These are phyloP conservation scores for Erodium moschatum DNA, from an alignment of 441 rosid genomes.

Conservation along the genomic window DNA sequence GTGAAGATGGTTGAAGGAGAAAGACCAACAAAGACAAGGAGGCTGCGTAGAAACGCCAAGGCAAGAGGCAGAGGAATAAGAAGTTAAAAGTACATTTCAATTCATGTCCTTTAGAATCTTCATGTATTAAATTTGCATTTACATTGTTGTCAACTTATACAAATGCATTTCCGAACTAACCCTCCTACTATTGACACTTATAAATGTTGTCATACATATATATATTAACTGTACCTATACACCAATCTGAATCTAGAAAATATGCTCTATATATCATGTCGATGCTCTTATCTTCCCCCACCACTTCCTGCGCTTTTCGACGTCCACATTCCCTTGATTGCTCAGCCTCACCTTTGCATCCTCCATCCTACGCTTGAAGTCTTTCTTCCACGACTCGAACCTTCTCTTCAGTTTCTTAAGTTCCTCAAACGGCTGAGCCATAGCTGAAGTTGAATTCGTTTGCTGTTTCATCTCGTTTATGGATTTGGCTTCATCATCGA, in stretches of 20 bases:
- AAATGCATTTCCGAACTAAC: not conserved
- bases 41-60: too few species aligned
- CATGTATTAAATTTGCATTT: not conserved
- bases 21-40: too few species aligned
- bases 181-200: not conserved
- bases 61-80: too few species aligned
- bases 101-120: too few species aligned
- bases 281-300: constrained; percentile 54
- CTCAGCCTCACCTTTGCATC: constrained; percentile 58
- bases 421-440: constrained; percentile 44
- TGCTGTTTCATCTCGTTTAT: constrained; percentile 26
- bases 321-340: constrained; percentile 41
- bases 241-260: constrained; percentile 1
- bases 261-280: not conserved
- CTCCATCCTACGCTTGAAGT: constrained; percentile 62
- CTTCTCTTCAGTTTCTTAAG: constrained; percentile 50
- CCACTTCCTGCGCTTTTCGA: constrained; percentile 67
- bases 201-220: not conserved
- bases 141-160: not conserved
- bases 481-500: constrained; percentile 56
- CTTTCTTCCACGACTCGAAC: constrained; percentile 87
- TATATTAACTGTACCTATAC: not conserved
- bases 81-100: too few species aligned
- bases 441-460: constrained; percentile 27
- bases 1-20: too few species aligned